Conservation (phyloP, 176 grass and related monocot species). For the Phoenix roebelenii region DNA sequence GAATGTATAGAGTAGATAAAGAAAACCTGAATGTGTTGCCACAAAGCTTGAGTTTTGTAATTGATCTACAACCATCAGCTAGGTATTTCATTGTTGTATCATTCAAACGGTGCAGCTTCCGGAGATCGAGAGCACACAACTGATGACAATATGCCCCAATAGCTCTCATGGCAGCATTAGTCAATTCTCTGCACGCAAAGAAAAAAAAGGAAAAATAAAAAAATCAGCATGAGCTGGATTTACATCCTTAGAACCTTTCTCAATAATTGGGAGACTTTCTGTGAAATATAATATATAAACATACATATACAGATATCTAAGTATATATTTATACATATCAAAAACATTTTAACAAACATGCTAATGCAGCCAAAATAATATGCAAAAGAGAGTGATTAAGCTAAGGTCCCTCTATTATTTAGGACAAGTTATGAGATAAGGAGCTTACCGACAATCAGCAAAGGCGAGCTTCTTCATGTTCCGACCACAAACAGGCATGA, state of each 20-base stretch:
- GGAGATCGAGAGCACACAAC: not conserved
- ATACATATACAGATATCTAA: too few species aligned
- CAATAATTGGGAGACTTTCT: too few species aligned
- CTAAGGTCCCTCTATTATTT: too few species aligned
- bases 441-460: not conserved
- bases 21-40: not conserved
- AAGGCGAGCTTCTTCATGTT: not conserved
- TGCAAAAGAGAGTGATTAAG: too few species aligned
- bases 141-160: not conserved
- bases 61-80: constrained; percentile 2
- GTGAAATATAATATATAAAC: too few species aligned
- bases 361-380: too few species aligned
- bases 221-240: too few species aligned
- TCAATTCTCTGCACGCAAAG: not conserved
- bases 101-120: not conserved
- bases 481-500: constrained; percentile 2
- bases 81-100: constrained; percentile 3
- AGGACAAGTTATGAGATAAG: too few species aligned
- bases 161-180: not conserved
- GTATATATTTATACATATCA: too few species aligned
- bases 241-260: too few species aligned
- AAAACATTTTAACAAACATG: too few species aligned
- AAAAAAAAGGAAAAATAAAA: too few species aligned
- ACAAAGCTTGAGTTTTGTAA: constrained; percentile 1
- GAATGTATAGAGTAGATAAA: not conserved